Evolutionary conservation across 345 rosid genomes (phyloP).

Genomic region (Laguncularia racemosa): DNA sequence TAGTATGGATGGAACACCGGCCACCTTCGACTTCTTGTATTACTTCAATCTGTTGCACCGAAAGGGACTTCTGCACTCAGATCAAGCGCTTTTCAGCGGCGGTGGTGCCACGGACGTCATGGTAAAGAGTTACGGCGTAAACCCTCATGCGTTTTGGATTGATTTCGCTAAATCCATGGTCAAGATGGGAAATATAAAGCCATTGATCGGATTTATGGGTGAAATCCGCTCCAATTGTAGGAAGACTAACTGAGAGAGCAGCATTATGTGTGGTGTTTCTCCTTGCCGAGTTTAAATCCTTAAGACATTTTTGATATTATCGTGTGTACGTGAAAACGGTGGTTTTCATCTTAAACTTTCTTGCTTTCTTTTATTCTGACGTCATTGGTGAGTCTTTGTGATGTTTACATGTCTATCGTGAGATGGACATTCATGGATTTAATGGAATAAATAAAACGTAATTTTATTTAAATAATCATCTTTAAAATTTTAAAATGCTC

Average conservation of each 20-base stretch:
- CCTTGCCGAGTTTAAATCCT: too few species aligned
- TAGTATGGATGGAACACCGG: constrained; percentile 12
- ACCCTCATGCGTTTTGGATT: constrained; percentile 15
- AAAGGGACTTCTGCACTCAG: constrained; percentile 38
- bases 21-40: constrained; percentile 27
- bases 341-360: too few species aligned
- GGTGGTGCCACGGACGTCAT: constrained; percentile 31
- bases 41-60: constrained; percentile 19
- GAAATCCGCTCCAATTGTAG: constrained; percentile 36
- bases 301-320: too few species aligned
- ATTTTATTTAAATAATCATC: too few species aligned
- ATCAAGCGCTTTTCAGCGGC: constrained; percentile 36
- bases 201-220: constrained; percentile 30
- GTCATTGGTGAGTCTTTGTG: too few species aligned
- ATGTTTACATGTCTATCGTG: too few species aligned
- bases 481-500: too few species aligned
- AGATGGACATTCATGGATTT: too few species aligned
- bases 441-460: too few species aligned
- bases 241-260: constrained; percentile 6
- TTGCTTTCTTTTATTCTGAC: too few species aligned
- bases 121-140: constrained; percentile 20
- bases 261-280: too few species aligned
- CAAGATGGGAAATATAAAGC: constrained; percentile 48
- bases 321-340: too few species aligned
- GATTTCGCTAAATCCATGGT: constrained; percentile 39